Evolutionary conservation across 2,329 filamentous ascomycete genomes (phyloP).

Genomic region (Dissoconium aciculare): DNA sequence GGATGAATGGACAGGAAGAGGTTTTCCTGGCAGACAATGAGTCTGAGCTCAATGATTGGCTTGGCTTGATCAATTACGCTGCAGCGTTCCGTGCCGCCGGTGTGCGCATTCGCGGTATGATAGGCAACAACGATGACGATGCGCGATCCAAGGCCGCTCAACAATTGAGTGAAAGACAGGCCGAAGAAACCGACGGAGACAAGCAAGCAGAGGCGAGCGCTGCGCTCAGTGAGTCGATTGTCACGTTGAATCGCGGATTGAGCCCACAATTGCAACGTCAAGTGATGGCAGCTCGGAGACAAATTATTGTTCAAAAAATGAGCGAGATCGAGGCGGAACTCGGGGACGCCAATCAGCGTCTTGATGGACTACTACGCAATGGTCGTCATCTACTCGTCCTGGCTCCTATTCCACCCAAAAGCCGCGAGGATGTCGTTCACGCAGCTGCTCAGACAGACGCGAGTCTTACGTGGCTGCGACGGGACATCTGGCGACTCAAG

Average conservation of each 20-base stretch:
- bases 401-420: conserved; percentile 80
- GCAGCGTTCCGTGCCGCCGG: conserved; percentile 86
- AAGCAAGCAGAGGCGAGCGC: neutral
- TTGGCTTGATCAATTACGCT: conserved; percentile 90
- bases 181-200: conserved; percentile 44
- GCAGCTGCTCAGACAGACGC: conserved; percentile 73
- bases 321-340: conserved; percentile 69
- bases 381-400: conserved; percentile 78
- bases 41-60: conserved; percentile 87
- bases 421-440: conserved; percentile 70
- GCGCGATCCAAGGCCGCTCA: conserved; percentile 30
- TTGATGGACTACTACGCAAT: conserved; percentile 74
- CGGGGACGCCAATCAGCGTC: conserved; percentile 53
- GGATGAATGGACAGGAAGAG: conserved; percentile 76
- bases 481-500: conserved; percentile 82
- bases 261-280: conserved; percentile 65
- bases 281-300: conserved; percentile 64
- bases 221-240: conserved; percentile 48
- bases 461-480: conserved; percentile 82
- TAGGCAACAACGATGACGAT: conserved; percentile 64
- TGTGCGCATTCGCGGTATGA: conserved; percentile 74
- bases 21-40: conserved; percentile 83
- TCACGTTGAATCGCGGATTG: conserved; percentile 43
- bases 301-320: conserved; percentile 74
- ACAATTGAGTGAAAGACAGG: neutral